These are phyloP conservation scores for Hypholoma fasciculare DNA, from an alignment of 768 basidiomycete genomes.

Conservation along the genomic window DNA sequence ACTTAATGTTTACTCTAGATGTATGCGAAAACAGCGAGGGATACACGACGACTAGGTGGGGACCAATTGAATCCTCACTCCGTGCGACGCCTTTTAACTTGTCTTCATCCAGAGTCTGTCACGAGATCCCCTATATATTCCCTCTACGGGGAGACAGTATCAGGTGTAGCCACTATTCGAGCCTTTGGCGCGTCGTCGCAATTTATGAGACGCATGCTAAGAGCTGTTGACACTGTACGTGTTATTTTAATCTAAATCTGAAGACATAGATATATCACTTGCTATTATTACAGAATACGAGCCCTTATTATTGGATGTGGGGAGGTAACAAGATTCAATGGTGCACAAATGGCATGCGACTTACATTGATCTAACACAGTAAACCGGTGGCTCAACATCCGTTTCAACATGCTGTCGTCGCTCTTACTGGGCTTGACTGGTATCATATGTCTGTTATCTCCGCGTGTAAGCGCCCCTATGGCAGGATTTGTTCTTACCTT, in stretches of 20 bases:
- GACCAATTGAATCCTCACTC: no score
- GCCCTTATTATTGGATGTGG: constrained; percentile 92
- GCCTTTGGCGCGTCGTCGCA: constrained; percentile 89
- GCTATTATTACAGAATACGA: constrained; percentile 41
- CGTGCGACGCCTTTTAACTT: neutral
- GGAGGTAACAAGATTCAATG: constrained; percentile 47
- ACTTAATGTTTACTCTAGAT: constrained; percentile 23
- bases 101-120: constrained; percentile 25
- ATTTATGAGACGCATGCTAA: constrained; percentile 81
- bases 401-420: constrained; percentile 81
- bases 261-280: no score
- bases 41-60: constrained; percentile 65
- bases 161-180: constrained; percentile 54
- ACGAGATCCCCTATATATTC: constrained; percentile 41
- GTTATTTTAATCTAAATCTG: no score
- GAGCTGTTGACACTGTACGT: constrained; percentile 75
- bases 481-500: constrained; percentile 89
- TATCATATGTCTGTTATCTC: constrained; percentile 62
- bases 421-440: constrained; percentile 73
- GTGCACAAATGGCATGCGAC: no score
- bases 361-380: constrained; percentile 39
- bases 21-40: constrained; percentile 74
- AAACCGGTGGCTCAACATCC: constrained; percentile 86
- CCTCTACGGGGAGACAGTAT: constrained; percentile 44
- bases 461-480: constrained; percentile 72